Percentiles rank a stretch among this genome's conserved stretches.
Conservation (phyloP, 352 stramenopile genomes). For the Halophytophthora batemanensis region DNA sequence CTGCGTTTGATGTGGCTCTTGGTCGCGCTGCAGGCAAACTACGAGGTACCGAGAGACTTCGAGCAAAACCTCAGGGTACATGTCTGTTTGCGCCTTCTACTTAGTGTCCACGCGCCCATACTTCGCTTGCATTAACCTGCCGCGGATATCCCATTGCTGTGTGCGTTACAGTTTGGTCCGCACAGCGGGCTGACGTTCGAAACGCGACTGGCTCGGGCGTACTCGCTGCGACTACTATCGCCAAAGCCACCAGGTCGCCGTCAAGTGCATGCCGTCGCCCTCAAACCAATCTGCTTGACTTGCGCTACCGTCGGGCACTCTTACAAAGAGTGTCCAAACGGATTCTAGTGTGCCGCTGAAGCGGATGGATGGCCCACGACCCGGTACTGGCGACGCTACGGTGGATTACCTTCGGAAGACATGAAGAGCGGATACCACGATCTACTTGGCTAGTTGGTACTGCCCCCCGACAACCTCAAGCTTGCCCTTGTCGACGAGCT, state of each 20-base stretch:
- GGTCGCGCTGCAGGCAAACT: constrained; percentile 32
- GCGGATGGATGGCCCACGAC: neutral
- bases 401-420: neutral
- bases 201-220: constrained; percentile 48
- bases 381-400: too few species aligned
- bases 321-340: constrained; percentile 51
- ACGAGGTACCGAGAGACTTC: constrained; percentile 39
- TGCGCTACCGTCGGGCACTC: constrained; percentile 46
- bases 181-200: constrained; percentile 63
- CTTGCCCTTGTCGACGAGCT: constrained; percentile 66
- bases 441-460: constrained; percentile 59
- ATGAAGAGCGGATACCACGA: neutral
- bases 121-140: constrained; percentile 2
- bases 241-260: constrained; percentile 14
- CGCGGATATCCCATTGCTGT: neutral
- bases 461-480: constrained; percentile 64
- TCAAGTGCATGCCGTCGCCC: constrained; percentile 8
- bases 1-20: neutral
- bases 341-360: constrained; percentile 29
- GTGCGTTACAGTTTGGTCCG: constrained; percentile 42
- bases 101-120: neutral
- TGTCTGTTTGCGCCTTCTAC: neutral
- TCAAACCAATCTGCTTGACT: constrained; percentile 49
- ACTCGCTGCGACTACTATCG: constrained; percentile 45
- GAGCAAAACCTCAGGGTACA: constrained; percentile 44